Evolutionary conservation across 768 basidiomycete species (phyloP).

Genomic region (Amanita pallidorosea): DNA sequence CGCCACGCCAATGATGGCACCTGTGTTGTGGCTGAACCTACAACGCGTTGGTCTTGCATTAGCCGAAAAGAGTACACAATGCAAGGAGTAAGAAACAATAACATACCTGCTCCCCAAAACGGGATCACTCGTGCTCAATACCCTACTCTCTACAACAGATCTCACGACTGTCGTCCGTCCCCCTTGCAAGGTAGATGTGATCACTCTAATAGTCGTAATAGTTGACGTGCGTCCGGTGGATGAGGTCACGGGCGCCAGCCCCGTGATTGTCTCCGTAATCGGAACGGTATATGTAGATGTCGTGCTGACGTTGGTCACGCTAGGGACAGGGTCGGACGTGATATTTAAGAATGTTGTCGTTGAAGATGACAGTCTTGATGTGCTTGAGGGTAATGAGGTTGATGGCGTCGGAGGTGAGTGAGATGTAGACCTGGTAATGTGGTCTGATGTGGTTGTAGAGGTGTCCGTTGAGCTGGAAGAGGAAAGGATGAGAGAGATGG

Average conservation of each 20-base stretch:
- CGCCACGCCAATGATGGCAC: conserved; percentile 27
- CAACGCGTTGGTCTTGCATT: background rate
- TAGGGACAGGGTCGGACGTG: background rate
- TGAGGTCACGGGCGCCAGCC: too few species aligned
- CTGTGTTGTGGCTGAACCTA: conserved; percentile 27
- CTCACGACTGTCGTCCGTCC: conserved; percentile 11
- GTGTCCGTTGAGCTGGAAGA: background rate
- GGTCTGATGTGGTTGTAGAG: background rate
- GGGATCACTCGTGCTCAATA: conserved; percentile 20
- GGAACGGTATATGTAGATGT: background rate
- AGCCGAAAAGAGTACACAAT: background rate
- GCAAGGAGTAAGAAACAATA: background rate
- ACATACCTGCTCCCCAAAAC: conserved; percentile 6
- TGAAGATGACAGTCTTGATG: background rate
- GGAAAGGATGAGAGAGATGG: background rate
- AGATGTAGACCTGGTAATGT: background rate
- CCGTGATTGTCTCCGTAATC: background rate
- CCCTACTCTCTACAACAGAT: conserved; percentile 17
- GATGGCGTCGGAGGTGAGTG: background rate
- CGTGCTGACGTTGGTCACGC: background rate
- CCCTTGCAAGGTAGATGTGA: conserved; percentile 11
- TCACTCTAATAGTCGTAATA: conserved; percentile 9
- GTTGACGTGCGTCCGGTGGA: conserved; percentile 4
- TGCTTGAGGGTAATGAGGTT: background rate
- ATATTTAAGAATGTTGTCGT: too few species aligned